phyloP scores from a whole-genome alignment of 371 early-diverging fungal species.

The Zopfochytrium polystomum region DNA sequence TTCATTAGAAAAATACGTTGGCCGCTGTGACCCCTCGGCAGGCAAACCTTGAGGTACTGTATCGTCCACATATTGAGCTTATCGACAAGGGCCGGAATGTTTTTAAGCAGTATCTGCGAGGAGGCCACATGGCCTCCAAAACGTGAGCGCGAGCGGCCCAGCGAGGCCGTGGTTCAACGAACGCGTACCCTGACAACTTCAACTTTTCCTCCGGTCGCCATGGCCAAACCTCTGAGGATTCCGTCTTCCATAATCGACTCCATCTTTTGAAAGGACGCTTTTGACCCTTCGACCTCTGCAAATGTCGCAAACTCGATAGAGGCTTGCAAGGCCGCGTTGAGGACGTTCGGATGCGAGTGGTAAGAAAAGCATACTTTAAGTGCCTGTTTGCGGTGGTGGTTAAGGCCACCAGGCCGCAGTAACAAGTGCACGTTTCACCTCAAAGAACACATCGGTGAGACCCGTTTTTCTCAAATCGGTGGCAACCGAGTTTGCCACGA shows the following conservation, averaged over 20 bases:
- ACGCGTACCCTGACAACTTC: conserved; percentile 21
- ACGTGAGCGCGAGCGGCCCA: too few relatives aligned
- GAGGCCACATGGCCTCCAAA: too few relatives aligned
- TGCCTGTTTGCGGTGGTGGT: conserved; percentile 11
- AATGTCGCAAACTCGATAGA: conserved; percentile 14
- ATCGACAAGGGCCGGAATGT: too few relatives aligned
- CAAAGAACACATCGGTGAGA: conserved; percentile 29
- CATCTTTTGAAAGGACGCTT: conserved; percentile 12
- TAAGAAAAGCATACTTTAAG: conserved; percentile 24
- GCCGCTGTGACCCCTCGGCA: too few relatives aligned
- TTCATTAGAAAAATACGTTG: too few relatives aligned
- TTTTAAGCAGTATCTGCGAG: too few relatives aligned
- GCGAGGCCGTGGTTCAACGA: too few relatives aligned
- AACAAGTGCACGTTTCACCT: conserved; percentile 7
- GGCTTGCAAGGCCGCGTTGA: conserved; percentile 19
- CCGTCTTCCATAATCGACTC: conserved; percentile 28
- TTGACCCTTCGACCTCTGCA: conserved; percentile 17
- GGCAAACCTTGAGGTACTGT: too few relatives aligned
- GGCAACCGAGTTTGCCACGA: conserved; percentile 18
- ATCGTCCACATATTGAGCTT: too few relatives aligned
- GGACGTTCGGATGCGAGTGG: conserved; percentile 24
- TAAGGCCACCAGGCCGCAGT: neutral
- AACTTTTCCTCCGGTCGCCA: conserved; percentile 32
- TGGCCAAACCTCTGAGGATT: conserved; percentile 21
- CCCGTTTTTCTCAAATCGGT: conserved; percentile 19